Base-by-base conservation (phyloP, 2,329 filamentous ascomycete species). In the Clonostachys solani region DNA sequence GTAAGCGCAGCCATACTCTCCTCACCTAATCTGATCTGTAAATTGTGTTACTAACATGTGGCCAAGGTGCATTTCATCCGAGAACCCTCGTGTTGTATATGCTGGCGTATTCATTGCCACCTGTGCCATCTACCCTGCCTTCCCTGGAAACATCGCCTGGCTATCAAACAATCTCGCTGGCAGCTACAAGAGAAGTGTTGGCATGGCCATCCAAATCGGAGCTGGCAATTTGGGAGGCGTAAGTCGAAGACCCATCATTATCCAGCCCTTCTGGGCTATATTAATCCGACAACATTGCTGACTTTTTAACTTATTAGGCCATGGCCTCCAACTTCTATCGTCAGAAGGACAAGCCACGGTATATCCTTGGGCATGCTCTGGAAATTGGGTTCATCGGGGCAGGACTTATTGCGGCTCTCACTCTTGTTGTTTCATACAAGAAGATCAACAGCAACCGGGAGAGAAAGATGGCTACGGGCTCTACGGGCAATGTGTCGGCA, bases 131-230 rank as follows among this genome's bases (percentile, higher is more conserved):
- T 94, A 92, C 54, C 88, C 89, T 0, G 83, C 81, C 33, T 87
- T 94, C 48, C 72, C 88, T 0, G 92, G 92, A 46, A 86, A 86
- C 1, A 86, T 95, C 44, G 76, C 85, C 1, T 95, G 90, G 90
- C 70, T 83, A 1, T 79, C 80, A 34, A 95, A 94, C 61, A 95
- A 95, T 49, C 75, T 87, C 10, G 83, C 92, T 47, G 73, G 74
- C 0, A 72, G 67, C 42, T 75, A 74, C 62, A 95, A 95, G 64
- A 72, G 82, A 6, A 76, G 75, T 8, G 77, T 75, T 0, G 82
- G 81, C 3, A 85, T 86, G 75, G 83, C 81, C 0, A 65, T 86
- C 12, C 80, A 83, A 38, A 83, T 86, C 43, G 78, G 78, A 1
- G 54, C 81, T 12, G 83, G 82, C 0, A 86, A 85, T 47, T 60